Conservation (phyloP, 805 yeast species). For the Candida argentea region DNA sequence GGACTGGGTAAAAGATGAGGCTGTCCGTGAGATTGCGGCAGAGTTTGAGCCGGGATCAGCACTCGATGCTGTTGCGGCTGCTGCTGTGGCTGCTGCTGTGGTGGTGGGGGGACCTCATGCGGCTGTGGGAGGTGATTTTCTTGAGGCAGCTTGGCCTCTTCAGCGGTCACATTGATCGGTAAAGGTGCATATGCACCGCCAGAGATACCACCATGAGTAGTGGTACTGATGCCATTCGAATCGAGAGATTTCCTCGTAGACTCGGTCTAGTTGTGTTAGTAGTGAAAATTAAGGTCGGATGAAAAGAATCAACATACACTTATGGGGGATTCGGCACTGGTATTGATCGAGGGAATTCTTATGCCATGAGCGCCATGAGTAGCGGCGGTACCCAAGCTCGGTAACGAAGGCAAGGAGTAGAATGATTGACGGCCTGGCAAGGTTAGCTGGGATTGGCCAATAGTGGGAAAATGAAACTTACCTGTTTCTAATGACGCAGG, state of each 20-base stretch:
- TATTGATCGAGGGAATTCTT: slow-evolving; percentile 38
- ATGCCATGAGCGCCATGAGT: slow-evolving; percentile 35
- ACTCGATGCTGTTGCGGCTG: slow-evolving; percentile 6
- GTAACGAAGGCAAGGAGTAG: slow-evolving; percentile 42
- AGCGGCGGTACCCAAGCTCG: slow-evolving; percentile 36
- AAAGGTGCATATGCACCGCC: slow-evolving; percentile 16
- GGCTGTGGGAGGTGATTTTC: slow-evolving; percentile 7
- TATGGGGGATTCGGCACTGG: slow-evolving; percentile 22
- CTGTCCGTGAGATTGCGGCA: slow-evolving; percentile 3
- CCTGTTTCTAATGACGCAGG: slow-evolving; percentile 45
- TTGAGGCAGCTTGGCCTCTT: slow-evolving; percentile 10
- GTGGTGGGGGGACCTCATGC: slow-evolving; percentile 6
- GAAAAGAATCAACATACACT: too few species aligned
- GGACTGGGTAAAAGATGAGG: too few species aligned
- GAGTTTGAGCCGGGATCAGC: slow-evolving; percentile 2
- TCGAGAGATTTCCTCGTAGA: slow-evolving; percentile 13
- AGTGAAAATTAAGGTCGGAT: slow-evolving; percentile 2
- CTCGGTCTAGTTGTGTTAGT: slow-evolving; percentile 9
- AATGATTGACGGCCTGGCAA: slow-evolving; percentile 31
- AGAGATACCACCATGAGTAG: slow-evolving; percentile 8
- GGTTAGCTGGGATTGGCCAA: slow-evolving; percentile 14
- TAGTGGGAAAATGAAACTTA: slow-evolving; percentile 17
- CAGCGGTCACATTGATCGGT: slow-evolving; percentile 16
- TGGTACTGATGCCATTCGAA: too few species aligned
- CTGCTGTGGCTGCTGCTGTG: slow-evolving; percentile 10